Evolutionary conservation across 2,329 filamentous ascomycete species (phyloP).

Genomic region (Pochonia chlamydosporia): DNA sequence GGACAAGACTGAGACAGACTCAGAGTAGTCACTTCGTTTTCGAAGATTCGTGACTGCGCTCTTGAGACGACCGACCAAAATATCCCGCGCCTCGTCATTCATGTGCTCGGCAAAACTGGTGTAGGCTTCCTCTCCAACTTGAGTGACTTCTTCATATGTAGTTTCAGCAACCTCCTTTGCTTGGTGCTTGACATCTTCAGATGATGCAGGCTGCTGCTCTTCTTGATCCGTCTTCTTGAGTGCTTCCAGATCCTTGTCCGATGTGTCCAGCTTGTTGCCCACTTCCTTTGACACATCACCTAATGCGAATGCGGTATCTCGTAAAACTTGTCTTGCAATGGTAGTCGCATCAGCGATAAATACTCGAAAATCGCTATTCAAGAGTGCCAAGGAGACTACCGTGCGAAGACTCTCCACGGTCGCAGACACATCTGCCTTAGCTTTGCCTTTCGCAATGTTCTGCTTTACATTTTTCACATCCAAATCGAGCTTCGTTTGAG

Average conservation of each 20-base stretch:
- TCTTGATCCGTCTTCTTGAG: slow-evolving; percentile 33
- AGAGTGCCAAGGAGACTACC: slow-evolving; percentile 75
- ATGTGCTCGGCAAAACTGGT: slow-evolving; percentile 68
- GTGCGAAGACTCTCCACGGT: slow-evolving; percentile 77
- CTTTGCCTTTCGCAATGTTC: slow-evolving; percentile 22
- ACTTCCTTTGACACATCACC: slow-evolving; percentile 70
- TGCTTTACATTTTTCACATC: slow-evolving; percentile 24
- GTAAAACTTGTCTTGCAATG: slow-evolving; percentile 77
- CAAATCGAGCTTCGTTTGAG: slow-evolving; percentile 58
- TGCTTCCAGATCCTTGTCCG: slow-evolving; percentile 47
- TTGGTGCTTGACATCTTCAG: slow-evolving; percentile 58
- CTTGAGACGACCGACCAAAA: slow-evolving; percentile 70
- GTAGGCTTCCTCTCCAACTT: slow-evolving; percentile 50
- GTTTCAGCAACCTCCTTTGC: slow-evolving; percentile 45
- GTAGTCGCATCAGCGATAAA: slow-evolving; percentile 77
- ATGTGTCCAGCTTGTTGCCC: slow-evolving; percentile 67
- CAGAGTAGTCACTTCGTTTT: slow-evolving; percentile 73
- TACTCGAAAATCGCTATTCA: slow-evolving; percentile 84
- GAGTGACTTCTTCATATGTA: slow-evolving; percentile 2
- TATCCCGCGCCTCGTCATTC: slow-evolving; percentile 64
- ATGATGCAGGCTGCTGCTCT: slow-evolving; percentile 37
- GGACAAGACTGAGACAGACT: slow-evolving; percentile 76
- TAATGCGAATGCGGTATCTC: slow-evolving; percentile 75
- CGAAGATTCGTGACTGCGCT: slow-evolving; percentile 68
- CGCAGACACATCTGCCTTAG: slow-evolving; percentile 27